Evolutionary conservation across 345 rosid genomes (phyloP).

Genomic region (Dimocarpus longan): DNA sequence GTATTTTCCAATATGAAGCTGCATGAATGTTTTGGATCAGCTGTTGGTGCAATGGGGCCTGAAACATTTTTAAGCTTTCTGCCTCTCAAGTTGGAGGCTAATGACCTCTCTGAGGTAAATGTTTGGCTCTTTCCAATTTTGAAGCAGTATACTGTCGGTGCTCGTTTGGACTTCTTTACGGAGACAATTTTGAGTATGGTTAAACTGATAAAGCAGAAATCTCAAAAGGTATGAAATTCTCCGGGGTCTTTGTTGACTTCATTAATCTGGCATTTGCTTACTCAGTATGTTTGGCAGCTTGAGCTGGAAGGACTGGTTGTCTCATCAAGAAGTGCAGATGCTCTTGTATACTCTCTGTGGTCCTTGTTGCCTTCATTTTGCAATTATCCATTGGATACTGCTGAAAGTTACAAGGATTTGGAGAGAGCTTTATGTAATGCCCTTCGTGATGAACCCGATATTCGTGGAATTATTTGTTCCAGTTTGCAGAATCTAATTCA

Average conservation of each 20-base stretch:
- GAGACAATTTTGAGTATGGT: constrained; percentile 62
- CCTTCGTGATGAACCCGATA: constrained; percentile 59
- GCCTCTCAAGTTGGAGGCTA: constrained; percentile 75
- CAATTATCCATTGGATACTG: constrained; percentile 79
- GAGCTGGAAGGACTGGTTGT: constrained; percentile 64
- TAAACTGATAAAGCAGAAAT: constrained; percentile 54
- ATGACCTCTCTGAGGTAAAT: constrained; percentile 79
- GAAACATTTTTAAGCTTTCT: constrained; percentile 72
- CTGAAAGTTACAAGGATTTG: constrained; percentile 71
- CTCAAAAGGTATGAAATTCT: constrained; percentile 51
- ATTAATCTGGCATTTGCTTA: constrained; percentile 18
- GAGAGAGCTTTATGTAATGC: constrained; percentile 48
- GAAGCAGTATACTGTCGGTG: constrained; percentile 90
- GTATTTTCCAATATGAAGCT: constrained; percentile 50
- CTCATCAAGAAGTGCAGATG: constrained; percentile 69
- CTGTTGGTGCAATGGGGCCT: constrained; percentile 94
- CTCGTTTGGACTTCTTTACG: constrained; percentile 67
- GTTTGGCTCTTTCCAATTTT: constrained; percentile 93
- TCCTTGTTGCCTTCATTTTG: constrained; percentile 93
- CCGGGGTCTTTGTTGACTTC: constrained; percentile 3
- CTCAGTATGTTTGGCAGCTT: constrained; percentile 54
- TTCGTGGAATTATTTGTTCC: constrained; percentile 74
- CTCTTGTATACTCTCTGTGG: constrained; percentile 81
- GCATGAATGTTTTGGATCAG: constrained; percentile 92
- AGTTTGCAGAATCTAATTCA: constrained; percentile 70